Percentiles rank a stretch among this genome's conserved stretches.
Conservation (phyloP, 371 early-diverging fungal genomes). For the Amoeboradix gromovi region DNA sequence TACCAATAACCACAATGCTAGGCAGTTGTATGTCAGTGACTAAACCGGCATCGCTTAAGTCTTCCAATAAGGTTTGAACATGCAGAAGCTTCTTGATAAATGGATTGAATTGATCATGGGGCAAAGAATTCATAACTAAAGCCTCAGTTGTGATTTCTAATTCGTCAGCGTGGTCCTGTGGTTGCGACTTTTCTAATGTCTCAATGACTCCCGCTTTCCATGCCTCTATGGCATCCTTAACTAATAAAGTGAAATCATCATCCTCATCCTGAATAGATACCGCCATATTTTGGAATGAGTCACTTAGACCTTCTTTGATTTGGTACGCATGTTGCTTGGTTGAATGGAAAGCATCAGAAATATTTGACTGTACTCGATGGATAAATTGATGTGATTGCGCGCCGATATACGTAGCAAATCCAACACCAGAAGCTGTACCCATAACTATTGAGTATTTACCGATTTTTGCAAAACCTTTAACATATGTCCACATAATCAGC, state of each 20-base stretch:
- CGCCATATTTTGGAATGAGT: neutral
- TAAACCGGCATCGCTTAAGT: neutral
- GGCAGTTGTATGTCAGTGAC: conserved; percentile 22
- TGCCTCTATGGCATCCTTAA: neutral
- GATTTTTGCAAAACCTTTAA: neutral
- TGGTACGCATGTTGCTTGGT: neutral
- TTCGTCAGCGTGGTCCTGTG: neutral
- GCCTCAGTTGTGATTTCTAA: neutral
- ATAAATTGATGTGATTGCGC: neutral
- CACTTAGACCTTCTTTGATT: neutral
- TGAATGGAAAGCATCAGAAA: neutral
- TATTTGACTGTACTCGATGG: neutral
- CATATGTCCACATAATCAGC: neutral
- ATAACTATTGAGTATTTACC: neutral
- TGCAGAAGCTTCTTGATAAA: neutral
- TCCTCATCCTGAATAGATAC: neutral
- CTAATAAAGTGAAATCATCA: neutral
- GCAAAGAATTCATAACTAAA: neutral
- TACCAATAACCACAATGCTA: conserved; percentile 87
- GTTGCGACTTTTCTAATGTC: neutral
- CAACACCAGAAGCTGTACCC: neutral
- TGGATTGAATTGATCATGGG: neutral
- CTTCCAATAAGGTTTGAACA: neutral
- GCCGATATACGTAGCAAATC: neutral
- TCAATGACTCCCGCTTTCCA: neutral